Evolutionary conservation across 169 alveolate species (phyloP).

Genomic region (Plasmodium relictum): DNA sequence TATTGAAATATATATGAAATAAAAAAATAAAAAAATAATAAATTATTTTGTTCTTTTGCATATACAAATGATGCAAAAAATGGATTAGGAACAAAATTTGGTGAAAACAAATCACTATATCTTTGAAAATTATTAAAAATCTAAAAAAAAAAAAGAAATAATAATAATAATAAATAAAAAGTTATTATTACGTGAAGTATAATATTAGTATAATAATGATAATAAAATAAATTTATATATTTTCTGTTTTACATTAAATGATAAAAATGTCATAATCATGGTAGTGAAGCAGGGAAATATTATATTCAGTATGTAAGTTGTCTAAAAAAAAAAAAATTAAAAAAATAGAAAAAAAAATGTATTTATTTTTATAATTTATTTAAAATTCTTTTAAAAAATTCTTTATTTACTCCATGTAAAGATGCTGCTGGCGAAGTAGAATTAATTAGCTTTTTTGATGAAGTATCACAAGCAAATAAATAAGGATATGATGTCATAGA

Average conservation of each 20-base stretch:
- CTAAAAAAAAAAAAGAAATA: slow-evolving; percentile 6
- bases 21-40: background rate
- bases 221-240: background rate
- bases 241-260: slow-evolving; percentile 46
- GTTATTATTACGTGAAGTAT: background rate
- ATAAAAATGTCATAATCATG: slow-evolving; percentile 28
- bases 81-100: slow-evolving; percentile 48
- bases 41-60: background rate
- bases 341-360: background rate
- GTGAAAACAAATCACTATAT: slow-evolving; percentile 32
- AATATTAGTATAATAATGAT: background rate
- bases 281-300: slow-evolving; percentile 63
- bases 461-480: slow-evolving; percentile 18
- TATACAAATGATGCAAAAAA: slow-evolving; percentile 62
- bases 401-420: slow-evolving; percentile 43
- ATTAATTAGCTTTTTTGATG: slow-evolving; percentile 57
- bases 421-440: slow-evolving; percentile 75
- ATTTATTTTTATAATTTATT: background rate
- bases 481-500: slow-evolving; percentile 62
- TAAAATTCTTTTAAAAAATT: background rate
- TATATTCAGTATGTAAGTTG: slow-evolving; percentile 55
- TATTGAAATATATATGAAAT: background rate
- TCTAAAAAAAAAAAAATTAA: slow-evolving; percentile 9
- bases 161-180: background rate
- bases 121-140: slow-evolving; percentile 54